Conservation (phyloP, 495 filamentous ascomycete species). For the Hypoxylon crocopeplum region DNA sequence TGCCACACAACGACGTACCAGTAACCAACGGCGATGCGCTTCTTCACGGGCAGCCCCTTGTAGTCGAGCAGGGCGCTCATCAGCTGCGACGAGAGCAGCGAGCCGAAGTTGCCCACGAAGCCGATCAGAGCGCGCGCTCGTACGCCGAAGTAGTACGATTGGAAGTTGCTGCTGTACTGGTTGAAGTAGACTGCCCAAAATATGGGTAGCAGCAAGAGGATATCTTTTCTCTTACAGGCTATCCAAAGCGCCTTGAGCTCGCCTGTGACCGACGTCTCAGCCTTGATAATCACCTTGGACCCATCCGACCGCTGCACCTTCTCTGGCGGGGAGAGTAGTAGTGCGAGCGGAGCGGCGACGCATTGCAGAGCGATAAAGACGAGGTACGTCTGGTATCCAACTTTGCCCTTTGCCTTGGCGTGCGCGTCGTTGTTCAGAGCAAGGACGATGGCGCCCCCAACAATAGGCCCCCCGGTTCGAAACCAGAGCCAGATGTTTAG, state of each 20-base stretch:
- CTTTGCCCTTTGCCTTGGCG: slow-evolving; percentile 56
- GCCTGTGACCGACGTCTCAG: slow-evolving; percentile 51
- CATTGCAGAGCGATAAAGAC: slow-evolving; percentile 61
- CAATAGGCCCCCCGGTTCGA: slow-evolving; percentile 61
- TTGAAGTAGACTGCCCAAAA: slow-evolving; percentile 64
- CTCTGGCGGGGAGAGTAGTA: slow-evolving; percentile 59
- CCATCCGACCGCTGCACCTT: slow-evolving; percentile 62
- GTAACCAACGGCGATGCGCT: slow-evolving; percentile 50
- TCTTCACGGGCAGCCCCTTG: slow-evolving; percentile 44
- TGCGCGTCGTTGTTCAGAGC: slow-evolving; percentile 55
- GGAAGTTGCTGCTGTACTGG: slow-evolving; percentile 65
- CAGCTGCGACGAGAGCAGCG: slow-evolving; percentile 41
- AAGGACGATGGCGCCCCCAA: slow-evolving; percentile 64
- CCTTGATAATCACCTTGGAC: slow-evolving; percentile 44
- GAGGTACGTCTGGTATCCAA: slow-evolving; percentile 61
- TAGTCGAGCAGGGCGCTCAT: slow-evolving; percentile 55
- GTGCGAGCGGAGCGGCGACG: slow-evolving; percentile 58
- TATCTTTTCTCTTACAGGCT: slow-evolving; percentile 53
- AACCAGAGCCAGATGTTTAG: slow-evolving; percentile 65
- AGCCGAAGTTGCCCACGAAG: slow-evolving; percentile 55
- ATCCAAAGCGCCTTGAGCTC: slow-evolving; percentile 58
- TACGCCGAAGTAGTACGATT: slow-evolving; percentile 66
- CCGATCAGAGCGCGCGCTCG: slow-evolving; percentile 60
- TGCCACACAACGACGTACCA: slow-evolving; percentile 53
- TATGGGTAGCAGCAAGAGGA: slow-evolving; percentile 61